These are phyloP conservation scores for Papiliotrema laurentii DNA, from an alignment of 1,284 basidiomycete species.

Conservation along the genomic window DNA sequence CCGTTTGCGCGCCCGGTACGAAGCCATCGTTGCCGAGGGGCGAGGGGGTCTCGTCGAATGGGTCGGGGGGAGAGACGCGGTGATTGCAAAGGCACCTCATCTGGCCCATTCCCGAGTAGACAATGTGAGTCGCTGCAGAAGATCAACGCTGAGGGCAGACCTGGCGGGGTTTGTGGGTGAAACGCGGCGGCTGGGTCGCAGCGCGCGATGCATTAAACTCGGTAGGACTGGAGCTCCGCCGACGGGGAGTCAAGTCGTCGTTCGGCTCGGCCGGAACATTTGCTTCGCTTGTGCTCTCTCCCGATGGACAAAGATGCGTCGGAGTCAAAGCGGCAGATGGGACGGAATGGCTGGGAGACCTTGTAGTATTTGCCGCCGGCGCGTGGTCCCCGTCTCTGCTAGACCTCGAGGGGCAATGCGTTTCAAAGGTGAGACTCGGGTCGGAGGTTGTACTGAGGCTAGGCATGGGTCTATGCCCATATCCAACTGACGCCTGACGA, in stretches of 20 bases:
- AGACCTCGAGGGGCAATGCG: slow-evolving; percentile 44
- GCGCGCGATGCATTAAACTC: slow-evolving; percentile 41
- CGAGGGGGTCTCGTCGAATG: slow-evolving; percentile 18
- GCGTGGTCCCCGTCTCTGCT: slow-evolving; percentile 43
- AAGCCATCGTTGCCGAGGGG: slow-evolving; percentile 10
- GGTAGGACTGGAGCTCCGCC: slow-evolving; percentile 30
- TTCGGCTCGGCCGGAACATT: slow-evolving; percentile 38
- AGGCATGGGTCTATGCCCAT: slow-evolving; percentile 44
- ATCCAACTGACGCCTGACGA: slow-evolving; percentile 41
- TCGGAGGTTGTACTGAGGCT: neutral
- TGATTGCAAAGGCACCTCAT: slow-evolving; percentile 21
- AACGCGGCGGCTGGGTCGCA: slow-evolving; percentile 41
- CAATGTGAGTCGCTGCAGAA: slow-evolving; percentile 16
- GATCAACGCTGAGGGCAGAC: slow-evolving; percentile 14
- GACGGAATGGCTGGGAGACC: slow-evolving; percentile 28
- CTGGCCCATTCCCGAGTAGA: slow-evolving; percentile 15
- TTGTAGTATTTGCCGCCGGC: slow-evolving; percentile 44
- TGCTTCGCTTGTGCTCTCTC: slow-evolving; percentile 20
- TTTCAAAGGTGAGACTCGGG: slow-evolving; percentile 34
- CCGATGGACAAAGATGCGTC: slow-evolving; percentile 19
- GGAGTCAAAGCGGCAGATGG: slow-evolving; percentile 39
- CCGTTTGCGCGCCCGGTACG: slow-evolving; percentile 16
- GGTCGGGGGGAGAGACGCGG: slow-evolving; percentile 28
- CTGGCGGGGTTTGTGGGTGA: slow-evolving; percentile 32
- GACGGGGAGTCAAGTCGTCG: slow-evolving; percentile 31